Conservation (phyloP, 2,329 filamentous ascomycete genomes). For the Penicillium sp. region DNA sequence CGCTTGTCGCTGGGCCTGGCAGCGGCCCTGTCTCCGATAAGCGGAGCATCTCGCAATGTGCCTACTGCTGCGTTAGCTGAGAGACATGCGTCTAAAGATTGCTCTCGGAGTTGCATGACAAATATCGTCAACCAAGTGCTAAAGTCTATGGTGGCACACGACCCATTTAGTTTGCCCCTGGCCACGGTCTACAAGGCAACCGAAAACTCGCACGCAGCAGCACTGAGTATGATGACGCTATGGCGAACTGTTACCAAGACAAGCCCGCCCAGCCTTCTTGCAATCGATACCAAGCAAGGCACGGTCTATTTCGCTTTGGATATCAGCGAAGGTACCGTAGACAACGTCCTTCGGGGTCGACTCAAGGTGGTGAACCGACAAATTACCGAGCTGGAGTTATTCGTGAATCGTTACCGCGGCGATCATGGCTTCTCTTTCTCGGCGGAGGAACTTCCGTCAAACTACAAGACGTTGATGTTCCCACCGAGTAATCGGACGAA, state of each 20-base stretch:
- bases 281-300: conserved; percentile 12
- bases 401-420: conserved; percentile 11
- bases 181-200: conserved; percentile 10
- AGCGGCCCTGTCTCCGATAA: neutral
- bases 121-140: conserved; percentile 1
- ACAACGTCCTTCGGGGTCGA: neutral
- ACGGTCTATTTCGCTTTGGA: conserved; percentile 8
- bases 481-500: conserved; percentile 6
- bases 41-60: neutral
- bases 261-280: conserved; percentile 6
- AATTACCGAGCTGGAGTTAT: conserved; percentile 13
- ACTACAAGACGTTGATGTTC: conserved; percentile 5
- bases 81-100: neutral
- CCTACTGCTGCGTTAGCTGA: neutral
- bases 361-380: conserved; percentile 4
- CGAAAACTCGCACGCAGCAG: conserved; percentile 11
- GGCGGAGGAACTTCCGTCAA: conserved; percentile 4
- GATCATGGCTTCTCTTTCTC: conserved; percentile 15
- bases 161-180: conserved; percentile 7
- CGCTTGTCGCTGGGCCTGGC: neutral
- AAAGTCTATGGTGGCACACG: conserved; percentile 8
- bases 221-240: conserved; percentile 11
- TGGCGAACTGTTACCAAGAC: conserved; percentile 10
- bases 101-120: conserved; percentile 3
- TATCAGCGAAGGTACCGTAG: conserved; percentile 6